A percentile compares a stretch with the other conserved stretches of the same genome.
Conservation (phyloP, 768 basidiomycete genomes). For the Rhizopogon sp. region DNA sequence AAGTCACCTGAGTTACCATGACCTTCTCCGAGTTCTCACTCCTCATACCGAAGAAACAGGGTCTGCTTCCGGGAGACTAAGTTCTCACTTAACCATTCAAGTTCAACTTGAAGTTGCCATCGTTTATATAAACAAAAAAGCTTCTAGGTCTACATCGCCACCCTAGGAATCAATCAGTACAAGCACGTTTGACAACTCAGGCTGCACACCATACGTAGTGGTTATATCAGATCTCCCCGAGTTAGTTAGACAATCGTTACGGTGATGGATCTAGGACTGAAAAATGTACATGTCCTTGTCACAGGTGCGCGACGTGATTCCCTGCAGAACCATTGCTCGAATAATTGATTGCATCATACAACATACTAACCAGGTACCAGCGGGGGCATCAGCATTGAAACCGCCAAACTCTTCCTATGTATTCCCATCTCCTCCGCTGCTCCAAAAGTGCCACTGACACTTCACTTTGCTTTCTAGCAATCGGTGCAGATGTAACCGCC, state of each 20-base stretch:
- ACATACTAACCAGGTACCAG: constrained; percentile 48
- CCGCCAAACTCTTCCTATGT: constrained; percentile 55
- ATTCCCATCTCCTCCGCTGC: constrained; percentile 10
- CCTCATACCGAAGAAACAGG: too few relatives aligned
- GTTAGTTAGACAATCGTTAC: constrained; percentile 7
- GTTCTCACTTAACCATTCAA: too few relatives aligned
- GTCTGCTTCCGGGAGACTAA: too few relatives aligned
- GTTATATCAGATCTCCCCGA: too few relatives aligned
- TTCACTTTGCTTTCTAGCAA: constrained; percentile 36
- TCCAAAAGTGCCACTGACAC: not conserved
- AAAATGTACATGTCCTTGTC: constrained; percentile 62
- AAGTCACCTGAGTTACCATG: too few relatives aligned
- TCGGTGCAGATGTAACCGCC: constrained; percentile 66
- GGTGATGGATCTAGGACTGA: constrained; percentile 50
- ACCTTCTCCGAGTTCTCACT: too few relatives aligned
- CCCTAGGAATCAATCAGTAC: too few relatives aligned
- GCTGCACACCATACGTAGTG: too few relatives aligned
- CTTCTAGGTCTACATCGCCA: too few relatives aligned
- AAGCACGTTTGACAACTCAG: too few relatives aligned
- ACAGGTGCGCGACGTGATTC: constrained; percentile 41
- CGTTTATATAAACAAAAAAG: too few relatives aligned
- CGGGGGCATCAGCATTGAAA: constrained; percentile 71
- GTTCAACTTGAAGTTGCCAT: too few relatives aligned
- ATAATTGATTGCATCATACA: not conserved
- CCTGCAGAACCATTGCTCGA: not conserved